Evolutionary conservation across 176 grass and related monocot species (phyloP), one percentile per base, ranked within the genome.

Genomic region (Canna indica): DNA sequence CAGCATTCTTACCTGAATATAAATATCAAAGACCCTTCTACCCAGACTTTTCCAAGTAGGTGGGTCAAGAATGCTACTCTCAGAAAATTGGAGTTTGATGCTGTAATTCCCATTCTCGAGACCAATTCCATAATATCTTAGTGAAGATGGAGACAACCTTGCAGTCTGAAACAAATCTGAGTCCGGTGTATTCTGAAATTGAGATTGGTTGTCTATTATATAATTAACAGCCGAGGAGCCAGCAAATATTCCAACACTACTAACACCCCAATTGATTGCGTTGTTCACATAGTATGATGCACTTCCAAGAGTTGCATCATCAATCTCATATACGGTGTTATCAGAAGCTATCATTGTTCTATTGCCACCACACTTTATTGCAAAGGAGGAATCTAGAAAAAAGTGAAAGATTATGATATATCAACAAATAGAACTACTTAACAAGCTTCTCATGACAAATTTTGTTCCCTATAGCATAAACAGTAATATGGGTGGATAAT

Each of bases 41-140:
- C 78, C 83, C 4, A 62, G 36, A 77, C 74, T 81, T 68, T 81
- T 22, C 69, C 68, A 85, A 63, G 27, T 47, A 35, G 67, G 78
- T 18, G 67, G 48, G 27, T 85, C 17, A 11, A 61, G 78, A 48
- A 77, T 54, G 14, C 7, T 27, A 17, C 44, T 78, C 48, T 85
- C 83, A 26, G 74, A 67, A 42, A 85, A 85, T 68, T 85, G 73
- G 20, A 85, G 69, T 15, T 39, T 68, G 52, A 85, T 33, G 1
- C 59, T 77, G 71, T 85, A 85, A 36, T 85, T 85, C 77, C 83
- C 83, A 73, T 85, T 85, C 71, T 85, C 3, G 61, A 85, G 77
- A 67, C 73, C 72, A 85, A 85, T 32, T 33, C 75, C 75, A 77
- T 77, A 77, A 31, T 77, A 77, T 77, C 75, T 68, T 22, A 77